Conservation (phyloP, 202 grass and related monocot genomes). For the Schoenoplectus tabernaemontani region DNA sequence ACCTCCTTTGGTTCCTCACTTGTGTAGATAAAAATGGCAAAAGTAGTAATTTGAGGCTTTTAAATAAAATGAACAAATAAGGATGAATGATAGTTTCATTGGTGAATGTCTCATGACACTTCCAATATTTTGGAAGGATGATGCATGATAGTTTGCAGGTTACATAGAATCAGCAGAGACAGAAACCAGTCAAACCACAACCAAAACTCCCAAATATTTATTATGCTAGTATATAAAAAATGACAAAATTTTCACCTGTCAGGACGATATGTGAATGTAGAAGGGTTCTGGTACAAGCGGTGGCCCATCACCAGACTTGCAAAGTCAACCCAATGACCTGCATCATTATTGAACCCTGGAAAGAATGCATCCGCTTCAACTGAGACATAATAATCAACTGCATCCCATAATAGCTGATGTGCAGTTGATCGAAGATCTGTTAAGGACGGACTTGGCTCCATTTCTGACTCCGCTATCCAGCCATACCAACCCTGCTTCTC, state of each 20-base stretch:
- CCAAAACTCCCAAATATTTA: neutral
- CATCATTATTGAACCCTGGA: slow-evolving; percentile 87
- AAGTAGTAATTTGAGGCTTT: neutral
- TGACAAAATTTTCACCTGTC: slow-evolving; percentile 56
- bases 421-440: slow-evolving; percentile 55
- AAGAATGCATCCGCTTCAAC: slow-evolving; percentile 96
- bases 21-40: neutral
- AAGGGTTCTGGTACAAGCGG: slow-evolving; percentile 63
- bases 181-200: neutral
- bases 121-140: neutral
- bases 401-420: slow-evolving; percentile 74
- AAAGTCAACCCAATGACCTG: slow-evolving; percentile 65
- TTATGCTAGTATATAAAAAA: neutral
- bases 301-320: slow-evolving; percentile 95
- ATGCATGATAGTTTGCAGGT: neutral
- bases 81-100: neutral
- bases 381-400: slow-evolving; percentile 93
- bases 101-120: neutral
- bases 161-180: neutral
- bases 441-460: slow-evolving; percentile 50
- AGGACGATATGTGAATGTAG: slow-evolving; percentile 81
- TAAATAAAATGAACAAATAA: neutral
- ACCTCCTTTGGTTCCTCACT: neutral
- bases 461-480: slow-evolving; percentile 83
- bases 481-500: slow-evolving; percentile 99